These are phyloP conservation scores for Syzygium malaccense DNA, from an alignment of 441 rosid genomes.

Conservation along the genomic window DNA sequence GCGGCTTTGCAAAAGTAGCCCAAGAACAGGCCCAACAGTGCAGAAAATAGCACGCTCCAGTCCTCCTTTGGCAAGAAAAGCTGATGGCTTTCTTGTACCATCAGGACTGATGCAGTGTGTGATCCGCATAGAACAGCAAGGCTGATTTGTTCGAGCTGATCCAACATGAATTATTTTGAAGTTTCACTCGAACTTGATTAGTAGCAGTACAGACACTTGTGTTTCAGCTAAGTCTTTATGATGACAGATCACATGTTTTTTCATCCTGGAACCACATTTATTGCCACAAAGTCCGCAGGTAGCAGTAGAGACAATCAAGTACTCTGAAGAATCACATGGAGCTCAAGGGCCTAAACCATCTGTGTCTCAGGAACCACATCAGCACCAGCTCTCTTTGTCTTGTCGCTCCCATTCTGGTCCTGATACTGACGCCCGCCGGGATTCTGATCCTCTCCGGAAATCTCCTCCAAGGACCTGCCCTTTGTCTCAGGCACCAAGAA, in stretches of 20 bases:
- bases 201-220: not conserved
- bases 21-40: not conserved
- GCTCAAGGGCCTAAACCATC: slow-evolving; percentile 11
- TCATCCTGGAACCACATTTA: not conserved
- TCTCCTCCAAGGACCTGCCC: slow-evolving; percentile 56
- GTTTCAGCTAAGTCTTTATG: not conserved
- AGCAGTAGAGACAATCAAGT: not conserved
- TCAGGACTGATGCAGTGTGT: not conserved
- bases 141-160: not conserved
- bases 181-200: not conserved
- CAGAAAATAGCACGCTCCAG: not conserved
- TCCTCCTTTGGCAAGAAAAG: not conserved
- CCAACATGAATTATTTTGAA: not conserved
- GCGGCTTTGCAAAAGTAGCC: not conserved
- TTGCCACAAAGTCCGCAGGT: not conserved
- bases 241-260: not conserved
- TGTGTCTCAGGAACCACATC: not conserved
- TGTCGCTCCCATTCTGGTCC: slow-evolving; percentile 1
- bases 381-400: not conserved
- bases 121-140: no score
- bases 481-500: slow-evolving; percentile 60
- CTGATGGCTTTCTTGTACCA: not conserved
- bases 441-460: slow-evolving; percentile 43
- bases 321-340: not conserved
- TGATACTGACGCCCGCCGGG: not conserved